Conservation (phyloP, 2,329 filamentous ascomycete genomes). For the Colletotrichum acutatum region DNA sequence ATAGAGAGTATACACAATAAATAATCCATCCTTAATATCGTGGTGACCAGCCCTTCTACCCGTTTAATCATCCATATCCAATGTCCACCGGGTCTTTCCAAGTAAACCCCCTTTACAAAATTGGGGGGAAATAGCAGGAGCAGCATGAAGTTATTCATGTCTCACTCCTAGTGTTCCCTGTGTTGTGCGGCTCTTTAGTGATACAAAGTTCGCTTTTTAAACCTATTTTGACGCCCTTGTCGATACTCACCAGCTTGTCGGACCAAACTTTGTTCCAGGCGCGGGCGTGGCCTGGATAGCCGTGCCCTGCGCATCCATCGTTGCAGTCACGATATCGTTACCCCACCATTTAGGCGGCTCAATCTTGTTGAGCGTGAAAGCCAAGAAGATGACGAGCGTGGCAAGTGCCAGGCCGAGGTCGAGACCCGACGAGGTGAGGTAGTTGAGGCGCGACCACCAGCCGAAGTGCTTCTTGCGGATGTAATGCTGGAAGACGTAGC, state of each 20-base stretch:
- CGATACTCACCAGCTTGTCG: constrained; percentile 59
- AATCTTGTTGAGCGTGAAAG: constrained; percentile 72
- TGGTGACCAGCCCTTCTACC: constrained; percentile 19
- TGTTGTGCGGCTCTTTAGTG: background rate
- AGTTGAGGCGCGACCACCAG: constrained; percentile 83
- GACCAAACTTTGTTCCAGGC: constrained; percentile 71
- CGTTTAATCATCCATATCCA: background rate
- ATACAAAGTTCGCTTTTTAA: background rate
- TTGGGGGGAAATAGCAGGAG: background rate
- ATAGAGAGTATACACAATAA: constrained; percentile 28
- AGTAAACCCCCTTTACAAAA: background rate
- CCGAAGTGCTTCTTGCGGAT: constrained; percentile 71
- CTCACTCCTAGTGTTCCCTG: background rate
- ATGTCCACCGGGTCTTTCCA: background rate
- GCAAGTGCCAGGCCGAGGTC: constrained; percentile 75
- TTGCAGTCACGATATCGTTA: constrained; percentile 66
- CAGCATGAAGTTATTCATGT: no score
- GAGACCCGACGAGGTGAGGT: constrained; percentile 75
- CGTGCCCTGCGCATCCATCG: constrained; percentile 69
- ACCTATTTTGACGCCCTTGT: constrained; percentile 3
- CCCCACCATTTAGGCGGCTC: constrained; percentile 77
- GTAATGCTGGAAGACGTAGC: constrained; percentile 75
- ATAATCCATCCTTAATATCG: background rate
- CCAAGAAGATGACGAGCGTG: constrained; percentile 77
- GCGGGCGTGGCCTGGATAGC: constrained; percentile 67